phyloP scores from a whole-genome alignment of 129 eudicot genomes.

The Chrysanthemum seticuspe region DNA sequence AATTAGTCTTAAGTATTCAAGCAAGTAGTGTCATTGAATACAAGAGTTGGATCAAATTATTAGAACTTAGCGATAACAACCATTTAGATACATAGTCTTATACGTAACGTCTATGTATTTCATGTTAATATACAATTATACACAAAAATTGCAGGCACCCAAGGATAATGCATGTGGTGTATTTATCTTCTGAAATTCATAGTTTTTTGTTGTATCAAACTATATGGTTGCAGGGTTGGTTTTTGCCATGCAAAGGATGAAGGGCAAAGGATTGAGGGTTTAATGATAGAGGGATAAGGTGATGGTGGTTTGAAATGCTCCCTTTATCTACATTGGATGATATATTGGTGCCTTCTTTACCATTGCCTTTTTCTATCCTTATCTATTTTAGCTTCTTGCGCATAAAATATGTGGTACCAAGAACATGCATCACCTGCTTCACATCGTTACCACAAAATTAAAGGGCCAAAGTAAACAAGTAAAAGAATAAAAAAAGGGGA shows the following conservation, averaged over 20 bases:
- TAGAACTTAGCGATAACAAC: not conserved
- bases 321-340: constrained; percentile 37
- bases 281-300: constrained; percentile 42
- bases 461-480: not conserved
- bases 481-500: not conserved
- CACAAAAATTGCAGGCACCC: no score
- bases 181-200: no score
- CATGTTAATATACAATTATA: no score
- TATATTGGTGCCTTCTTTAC: constrained; percentile 30
- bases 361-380: constrained; percentile 35
- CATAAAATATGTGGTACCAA: constrained; percentile 34
- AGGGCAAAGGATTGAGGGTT: constrained; percentile 31
- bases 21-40: not conserved
- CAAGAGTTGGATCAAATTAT: not conserved
- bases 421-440: constrained; percentile 25
- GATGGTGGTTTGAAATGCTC: constrained; percentile 43
- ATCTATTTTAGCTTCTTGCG: constrained; percentile 24
- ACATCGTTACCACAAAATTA: constrained; percentile 6
- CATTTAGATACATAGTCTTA: no score
- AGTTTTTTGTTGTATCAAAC: not conserved
- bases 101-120: no score
- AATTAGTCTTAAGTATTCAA: not conserved
- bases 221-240: constrained; percentile 7
- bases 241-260: constrained; percentile 28
- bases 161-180: no score